These are phyloP conservation scores for Paragyromitra xinjiangensis DNA, from an alignment of 495 filamentous ascomycete species.

Conservation along the genomic window DNA sequence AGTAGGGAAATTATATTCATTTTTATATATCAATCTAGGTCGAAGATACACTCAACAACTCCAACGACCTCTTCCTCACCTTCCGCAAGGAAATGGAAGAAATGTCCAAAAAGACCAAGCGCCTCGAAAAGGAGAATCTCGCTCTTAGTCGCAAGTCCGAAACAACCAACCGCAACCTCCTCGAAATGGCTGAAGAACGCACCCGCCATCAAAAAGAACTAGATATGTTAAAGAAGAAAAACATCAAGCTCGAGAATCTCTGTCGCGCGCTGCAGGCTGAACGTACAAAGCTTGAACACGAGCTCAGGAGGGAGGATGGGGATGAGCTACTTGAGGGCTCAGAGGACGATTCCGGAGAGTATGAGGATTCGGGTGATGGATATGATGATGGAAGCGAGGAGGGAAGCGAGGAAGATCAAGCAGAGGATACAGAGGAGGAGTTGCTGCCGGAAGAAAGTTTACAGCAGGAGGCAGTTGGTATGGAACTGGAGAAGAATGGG, in stretches of 20 bases:
- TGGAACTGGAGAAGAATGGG: constrained; percentile 21
- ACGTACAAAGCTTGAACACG: constrained; percentile 53
- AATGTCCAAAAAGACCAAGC: constrained; percentile 99
- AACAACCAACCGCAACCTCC: constrained; percentile 89
- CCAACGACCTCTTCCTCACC: constrained; percentile 96
- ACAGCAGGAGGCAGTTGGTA: constrained; percentile 31
- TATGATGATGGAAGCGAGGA: constrained; percentile 55
- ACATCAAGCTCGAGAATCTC: constrained; percentile 89
- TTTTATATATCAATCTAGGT: constrained; percentile 68
- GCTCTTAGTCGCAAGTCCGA: constrained; percentile 91
- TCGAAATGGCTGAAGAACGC: constrained; percentile 97
- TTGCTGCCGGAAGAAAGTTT: constrained; percentile 25
- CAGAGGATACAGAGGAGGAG: constrained; percentile 42
- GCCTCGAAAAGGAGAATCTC: constrained; percentile 95
- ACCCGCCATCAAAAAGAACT: constrained; percentile 81
- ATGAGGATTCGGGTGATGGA: constrained; percentile 65
- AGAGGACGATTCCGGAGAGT: constrained; percentile 74
- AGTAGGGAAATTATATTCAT: constrained; percentile 21
- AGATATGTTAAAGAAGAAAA: constrained; percentile 83
- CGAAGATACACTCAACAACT: constrained; percentile 98
- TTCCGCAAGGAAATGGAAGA: constrained; percentile 99
- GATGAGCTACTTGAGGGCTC: constrained; percentile 62
- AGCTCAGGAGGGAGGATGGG: constrained; percentile 38
- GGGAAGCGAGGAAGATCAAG: constrained; percentile 49
- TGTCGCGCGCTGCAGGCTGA: constrained; percentile 57